Base-by-base conservation (phyloP, 2,329 filamentous ascomycete genomes). In the Beauveria sp. region DNA sequence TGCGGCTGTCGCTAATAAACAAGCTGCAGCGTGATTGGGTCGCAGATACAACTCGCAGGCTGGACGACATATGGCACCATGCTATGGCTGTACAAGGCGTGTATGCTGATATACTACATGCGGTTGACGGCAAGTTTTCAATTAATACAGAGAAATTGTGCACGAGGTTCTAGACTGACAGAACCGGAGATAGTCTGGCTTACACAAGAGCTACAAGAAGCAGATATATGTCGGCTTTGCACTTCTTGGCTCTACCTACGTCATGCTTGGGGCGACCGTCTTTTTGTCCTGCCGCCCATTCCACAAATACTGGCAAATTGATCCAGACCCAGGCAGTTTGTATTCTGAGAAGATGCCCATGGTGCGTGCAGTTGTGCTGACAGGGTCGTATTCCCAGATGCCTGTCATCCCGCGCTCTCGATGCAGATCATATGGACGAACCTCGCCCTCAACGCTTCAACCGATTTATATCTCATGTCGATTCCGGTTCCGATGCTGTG, bases 21-120 rank as follows among this genome's bases (percentile, higher is more conserved):
- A 5, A 14, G 18, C 44, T 75, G 47, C 71, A 66, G 80, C 18
- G 75, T 82, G 14, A 75, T 73, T 6, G 82, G 81, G 0, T 81
- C 80, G 14, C 83, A 83, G 67, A 77, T 79, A 0, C 80, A 84
- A 60, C 68, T 84, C 10, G 68, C 79, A 0, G 81, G 81, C 8
- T 82, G 80, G 79, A 73, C 75, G 5, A 68, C 79, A 22, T 84
- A 84, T 59, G 76, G 76, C 0, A 70, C 77, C 0, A 67, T 82
- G 1, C 64, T 84, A 1, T 84, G 82, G 81, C 64, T 77, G 6
- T 66, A 84, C 63, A 84, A 84, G 67, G 68, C 73, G 2, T 81
- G 80, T 62, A 77, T 82, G 73, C 75, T 77, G 10, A 72, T 80
- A 40, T 83, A 81, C 65, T 84, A 83, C 67, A 72, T 75, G 12